A percentile compares a stretch with the other conserved stretches of the same genome.
phyloP scores from a whole-genome alignment of 495 filamentous ascomycete genomes.

The Pseudotulostoma volvatum region DNA sequence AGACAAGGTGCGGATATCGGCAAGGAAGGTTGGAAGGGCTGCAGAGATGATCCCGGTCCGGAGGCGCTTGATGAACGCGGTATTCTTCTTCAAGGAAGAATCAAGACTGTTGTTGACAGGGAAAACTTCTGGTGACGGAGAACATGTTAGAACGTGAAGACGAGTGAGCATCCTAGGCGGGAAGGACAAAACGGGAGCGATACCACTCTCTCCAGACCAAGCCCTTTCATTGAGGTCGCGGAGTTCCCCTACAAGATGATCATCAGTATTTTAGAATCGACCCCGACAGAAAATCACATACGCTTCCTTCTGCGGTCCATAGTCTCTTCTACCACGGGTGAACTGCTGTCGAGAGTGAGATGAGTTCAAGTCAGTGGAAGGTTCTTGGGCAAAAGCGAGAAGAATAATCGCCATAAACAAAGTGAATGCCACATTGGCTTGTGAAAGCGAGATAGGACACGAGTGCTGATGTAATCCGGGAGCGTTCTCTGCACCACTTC shows the following conservation, averaged over 20 bases:
- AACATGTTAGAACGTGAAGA: slow-evolving; percentile 8
- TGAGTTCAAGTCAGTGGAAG: neutral
- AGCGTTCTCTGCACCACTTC: too few species aligned
- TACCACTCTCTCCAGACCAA: slow-evolving; percentile 82
- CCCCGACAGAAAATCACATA: slow-evolving; percentile 20
- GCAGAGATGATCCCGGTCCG: slow-evolving; percentile 74
- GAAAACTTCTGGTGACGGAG: slow-evolving; percentile 51
- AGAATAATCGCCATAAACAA: slow-evolving; percentile 25
- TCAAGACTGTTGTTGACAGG: slow-evolving; percentile 68
- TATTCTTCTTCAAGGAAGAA: slow-evolving; percentile 97
- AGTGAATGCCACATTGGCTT: slow-evolving; percentile 32
- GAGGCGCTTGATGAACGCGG: slow-evolving; percentile 92
- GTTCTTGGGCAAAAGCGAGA: slow-evolving; percentile 5
- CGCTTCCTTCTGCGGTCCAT: slow-evolving; percentile 85
- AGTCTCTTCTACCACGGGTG: slow-evolving; percentile 25
- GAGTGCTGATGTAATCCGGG: too few species aligned
- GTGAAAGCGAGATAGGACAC: neutral
- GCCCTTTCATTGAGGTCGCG: slow-evolving; percentile 70
- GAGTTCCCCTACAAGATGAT: slow-evolving; percentile 52
- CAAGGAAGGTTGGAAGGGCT: slow-evolving; percentile 63
- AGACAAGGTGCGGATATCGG: slow-evolving; percentile 83
- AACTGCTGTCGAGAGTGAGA: neutral
- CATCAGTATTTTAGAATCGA: slow-evolving; percentile 4
- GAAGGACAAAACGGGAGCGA: slow-evolving; percentile 4
- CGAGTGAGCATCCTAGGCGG: neutral